phyloP scores from a whole-genome alignment of 192 early-diverging fungal species.

The Phlyctochytrium arcticum region DNA sequence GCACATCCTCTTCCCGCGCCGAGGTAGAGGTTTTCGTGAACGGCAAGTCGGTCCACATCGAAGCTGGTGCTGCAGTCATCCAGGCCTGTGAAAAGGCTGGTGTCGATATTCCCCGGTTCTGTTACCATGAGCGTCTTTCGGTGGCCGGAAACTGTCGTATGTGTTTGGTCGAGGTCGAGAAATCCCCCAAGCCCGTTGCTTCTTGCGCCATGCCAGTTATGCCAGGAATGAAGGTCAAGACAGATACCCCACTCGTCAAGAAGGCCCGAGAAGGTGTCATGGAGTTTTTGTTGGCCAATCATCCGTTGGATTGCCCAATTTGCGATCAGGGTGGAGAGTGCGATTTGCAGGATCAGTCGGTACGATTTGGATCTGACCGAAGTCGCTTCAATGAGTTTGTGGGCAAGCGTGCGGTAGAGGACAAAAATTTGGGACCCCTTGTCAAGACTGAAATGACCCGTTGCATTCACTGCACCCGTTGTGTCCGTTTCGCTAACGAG shows the following conservation, averaged over 20 bases:
- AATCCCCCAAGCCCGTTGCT: slow-evolving; percentile 91
- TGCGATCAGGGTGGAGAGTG: slow-evolving; percentile 99
- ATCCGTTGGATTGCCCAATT: slow-evolving; percentile 95
- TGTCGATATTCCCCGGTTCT: slow-evolving; percentile 78
- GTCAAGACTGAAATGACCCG: slow-evolving; percentile 96
- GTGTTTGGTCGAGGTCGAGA: slow-evolving; percentile 98
- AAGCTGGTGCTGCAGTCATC: slow-evolving; percentile 90
- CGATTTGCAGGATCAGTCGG: slow-evolving; percentile 96
- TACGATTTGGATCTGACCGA: slow-evolving; percentile 93
- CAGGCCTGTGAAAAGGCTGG: slow-evolving; percentile 97
- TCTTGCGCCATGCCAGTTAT: slow-evolving; percentile 97
- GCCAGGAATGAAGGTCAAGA: slow-evolving; percentile 97
- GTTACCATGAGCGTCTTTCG: slow-evolving; percentile 87
- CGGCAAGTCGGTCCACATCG: slow-evolving; percentile 83
- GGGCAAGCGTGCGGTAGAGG: slow-evolving; percentile 94
- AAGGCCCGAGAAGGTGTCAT: slow-evolving; percentile 80
- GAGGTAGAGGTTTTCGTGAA: slow-evolving; percentile 70
- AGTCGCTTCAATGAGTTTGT: slow-evolving; percentile 75
- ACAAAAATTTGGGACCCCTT: slow-evolving; percentile 95
- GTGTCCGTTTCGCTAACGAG: slow-evolving; percentile 97
- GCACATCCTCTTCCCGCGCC: slow-evolving; percentile 12
- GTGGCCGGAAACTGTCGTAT: slow-evolving; percentile 99
- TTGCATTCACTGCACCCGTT: slow-evolving; percentile 99
- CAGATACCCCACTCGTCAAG: slow-evolving; percentile 88
- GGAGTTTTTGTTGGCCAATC: slow-evolving; percentile 91